Base-by-base conservation (phyloP, 805 yeast species). In the Blastobotrys peoriensis region DNA sequence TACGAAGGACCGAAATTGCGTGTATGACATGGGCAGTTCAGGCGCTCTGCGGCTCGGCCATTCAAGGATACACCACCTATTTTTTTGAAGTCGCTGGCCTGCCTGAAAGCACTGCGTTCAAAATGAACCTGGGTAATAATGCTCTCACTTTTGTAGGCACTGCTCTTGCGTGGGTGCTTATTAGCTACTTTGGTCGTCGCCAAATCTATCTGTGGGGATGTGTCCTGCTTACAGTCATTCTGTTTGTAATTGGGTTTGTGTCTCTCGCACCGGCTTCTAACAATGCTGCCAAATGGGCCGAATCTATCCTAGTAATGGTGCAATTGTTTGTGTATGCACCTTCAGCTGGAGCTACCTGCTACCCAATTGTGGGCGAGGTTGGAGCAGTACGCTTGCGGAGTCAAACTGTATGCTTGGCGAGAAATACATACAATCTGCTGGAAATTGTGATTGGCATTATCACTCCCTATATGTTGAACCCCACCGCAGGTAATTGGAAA, bases 1-100 rank as follows among this genome's bases (percentile, higher is more conserved):
- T 64, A 4, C 64, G 81, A 55, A 64, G 82, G 61, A 77, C 83
- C 1, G 70, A 73, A 57, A 60, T 76, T 34, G 68, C 76, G 4
- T 57, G 70, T 25, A 34, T 67, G 23, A 64, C 67, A 3, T 75
- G 75, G 74, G 49, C 71, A 36, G 62, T 67, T 38, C 81, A 75
- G 57, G 64, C 35, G n/a, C 39, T 43, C n/a, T 36, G 48, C 21
- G 50, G 48, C 10, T 19, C 47, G 9, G n/a, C 43, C 3, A 38
- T 44, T 35, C 40, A 36, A 38, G 46, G 48, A 4, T 19, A 36
- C 13, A 40, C 41, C 6, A 40, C 51, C 9, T 52, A 50, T 38
- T 48, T 52, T 36, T 42, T 44, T 35, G 54, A 52, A 35, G 47
- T 37, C 33, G 59, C 59, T 2, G 60, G 60, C 3, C 21, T 56